Percentiles rank a stretch among this genome's conserved stretches.
phyloP scores from a whole-genome alignment of 2,329 filamentous ascomycete species.

The Neurospora sp. region DNA sequence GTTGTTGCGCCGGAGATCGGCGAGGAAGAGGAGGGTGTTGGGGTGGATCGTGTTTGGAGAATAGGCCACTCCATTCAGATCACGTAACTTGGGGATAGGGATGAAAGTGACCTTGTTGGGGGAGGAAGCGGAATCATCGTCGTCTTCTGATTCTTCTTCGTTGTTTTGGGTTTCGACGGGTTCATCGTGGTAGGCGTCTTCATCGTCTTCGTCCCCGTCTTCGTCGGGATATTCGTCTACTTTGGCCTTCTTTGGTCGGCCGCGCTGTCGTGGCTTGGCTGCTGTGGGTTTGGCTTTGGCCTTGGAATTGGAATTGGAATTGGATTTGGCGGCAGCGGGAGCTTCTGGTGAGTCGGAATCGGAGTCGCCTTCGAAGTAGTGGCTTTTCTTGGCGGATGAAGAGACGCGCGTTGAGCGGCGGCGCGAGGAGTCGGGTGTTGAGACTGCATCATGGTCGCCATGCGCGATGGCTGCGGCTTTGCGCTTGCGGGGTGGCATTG shows the following conservation, averaged over 20 bases:
- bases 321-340: not conserved
- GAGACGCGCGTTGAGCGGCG: constrained; percentile 39
- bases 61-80: constrained; percentile 35
- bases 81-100: constrained; percentile 30
- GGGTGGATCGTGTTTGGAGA: constrained; percentile 42
- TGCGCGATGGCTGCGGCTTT: constrained; percentile 9
- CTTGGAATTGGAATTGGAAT: not conserved
- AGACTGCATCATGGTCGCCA: constrained; percentile 7
- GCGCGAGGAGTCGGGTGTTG: constrained; percentile 20
- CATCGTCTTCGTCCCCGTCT: constrained; percentile 16
- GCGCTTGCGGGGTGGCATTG: constrained; percentile 32
- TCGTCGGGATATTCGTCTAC: constrained; percentile 6
- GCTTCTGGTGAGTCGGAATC: constrained; percentile 14
- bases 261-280: constrained; percentile 3
- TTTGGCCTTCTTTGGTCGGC: constrained; percentile 5
- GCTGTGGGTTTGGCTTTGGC: constrained; percentile 1
- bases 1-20: constrained; percentile 50
- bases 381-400: constrained; percentile 33
- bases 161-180: constrained; percentile 24
- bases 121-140: constrained; percentile 25
- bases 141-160: constrained; percentile 27
- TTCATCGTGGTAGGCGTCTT: constrained; percentile 22
- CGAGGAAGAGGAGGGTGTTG: constrained; percentile 48
- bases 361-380: constrained; percentile 37
- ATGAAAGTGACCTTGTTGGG: constrained; percentile 28